These are phyloP conservation scores for Discostella stelligera DNA, from an alignment of 352 stramenopile species.

Conservation along the genomic window DNA sequence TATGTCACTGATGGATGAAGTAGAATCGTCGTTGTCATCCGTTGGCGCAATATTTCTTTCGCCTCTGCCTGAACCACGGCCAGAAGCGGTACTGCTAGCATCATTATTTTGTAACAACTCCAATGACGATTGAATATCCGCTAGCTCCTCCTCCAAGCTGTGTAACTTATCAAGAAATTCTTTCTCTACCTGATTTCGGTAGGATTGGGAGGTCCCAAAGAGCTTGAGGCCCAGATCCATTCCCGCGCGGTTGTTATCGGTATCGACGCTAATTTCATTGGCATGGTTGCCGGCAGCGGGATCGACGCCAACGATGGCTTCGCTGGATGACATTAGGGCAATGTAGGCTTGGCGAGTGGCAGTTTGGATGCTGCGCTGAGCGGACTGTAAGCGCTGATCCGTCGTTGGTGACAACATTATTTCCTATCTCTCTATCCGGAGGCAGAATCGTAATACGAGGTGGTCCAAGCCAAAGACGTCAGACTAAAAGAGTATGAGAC, in stretches of 20 bases:
- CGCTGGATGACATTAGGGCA: slow-evolving; percentile 18
- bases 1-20: slow-evolving; percentile 21
- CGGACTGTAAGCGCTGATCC: neutral
- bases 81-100: neutral
- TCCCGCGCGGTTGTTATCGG: slow-evolving; percentile 12
- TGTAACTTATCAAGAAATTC: slow-evolving; percentile 42
- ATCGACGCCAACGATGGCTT: slow-evolving; percentile 19
- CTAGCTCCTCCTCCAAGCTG: neutral
- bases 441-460: neutral
- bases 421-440: neutral
- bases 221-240: slow-evolving; percentile 28
- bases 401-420: neutral
- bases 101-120: neutral
- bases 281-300: neutral
- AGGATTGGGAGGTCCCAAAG: slow-evolving; percentile 28
- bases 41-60: slow-evolving; percentile 28
- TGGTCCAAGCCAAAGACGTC: neutral
- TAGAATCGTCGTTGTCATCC: slow-evolving; percentile 17
- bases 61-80: slow-evolving; percentile 10
- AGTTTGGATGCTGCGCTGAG: slow-evolving; percentile 17
- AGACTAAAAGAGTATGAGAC: no score
- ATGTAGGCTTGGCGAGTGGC: slow-evolving; percentile 21
- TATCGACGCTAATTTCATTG: no score
- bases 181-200: slow-evolving; percentile 22
- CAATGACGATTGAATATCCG: neutral